Evolutionary conservation across 2,329 filamentous ascomycete species (phyloP).

Genomic region (Colletotrichum lini): DNA sequence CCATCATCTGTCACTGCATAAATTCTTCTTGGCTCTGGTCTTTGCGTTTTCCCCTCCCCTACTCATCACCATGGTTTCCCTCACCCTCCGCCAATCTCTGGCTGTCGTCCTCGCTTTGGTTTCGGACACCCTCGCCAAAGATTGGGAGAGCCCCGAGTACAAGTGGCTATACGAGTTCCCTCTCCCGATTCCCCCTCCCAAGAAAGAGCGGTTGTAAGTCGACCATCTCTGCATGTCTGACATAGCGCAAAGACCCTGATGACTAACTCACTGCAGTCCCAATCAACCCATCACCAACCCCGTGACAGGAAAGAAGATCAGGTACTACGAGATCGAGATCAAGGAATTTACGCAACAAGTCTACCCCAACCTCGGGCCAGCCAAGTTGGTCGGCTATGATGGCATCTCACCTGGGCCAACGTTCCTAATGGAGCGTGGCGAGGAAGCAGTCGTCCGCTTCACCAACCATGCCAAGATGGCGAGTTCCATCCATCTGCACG

Average conservation of each 20-base stretch:
- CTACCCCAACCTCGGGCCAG: constrained; percentile 44
- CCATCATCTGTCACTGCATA: constrained; percentile 20
- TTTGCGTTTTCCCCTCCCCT: not conserved
- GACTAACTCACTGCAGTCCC: constrained; percentile 20
- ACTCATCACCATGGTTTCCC: constrained; percentile 26
- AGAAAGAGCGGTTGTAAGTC: constrained; percentile 56
- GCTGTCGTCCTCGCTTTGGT: constrained; percentile 32
- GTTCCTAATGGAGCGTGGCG: constrained; percentile 59
- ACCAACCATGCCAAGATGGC: constrained; percentile 59
- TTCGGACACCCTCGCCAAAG: constrained; percentile 39
- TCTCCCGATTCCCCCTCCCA: constrained; percentile 53
- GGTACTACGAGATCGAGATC: constrained; percentile 48
- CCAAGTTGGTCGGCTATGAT: constrained; percentile 59
- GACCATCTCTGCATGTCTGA: not conserved
- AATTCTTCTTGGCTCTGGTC: constrained; percentile 17
- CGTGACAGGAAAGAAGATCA: constrained; percentile 52
- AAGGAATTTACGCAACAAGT: constrained; percentile 45
- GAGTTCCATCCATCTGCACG: constrained; percentile 64
- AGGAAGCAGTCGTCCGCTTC: constrained; percentile 64
- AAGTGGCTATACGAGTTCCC: constrained; percentile 40
- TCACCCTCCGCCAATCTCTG: constrained; percentile 40
- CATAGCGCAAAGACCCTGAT: accelerated
- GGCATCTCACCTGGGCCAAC: constrained; percentile 65
- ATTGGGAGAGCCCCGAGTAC: constrained; percentile 39
- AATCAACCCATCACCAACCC: constrained; percentile 45